phyloP scores from a whole-genome alignment of 257 asterid genomes.

The Cruciata laevipes region DNA sequence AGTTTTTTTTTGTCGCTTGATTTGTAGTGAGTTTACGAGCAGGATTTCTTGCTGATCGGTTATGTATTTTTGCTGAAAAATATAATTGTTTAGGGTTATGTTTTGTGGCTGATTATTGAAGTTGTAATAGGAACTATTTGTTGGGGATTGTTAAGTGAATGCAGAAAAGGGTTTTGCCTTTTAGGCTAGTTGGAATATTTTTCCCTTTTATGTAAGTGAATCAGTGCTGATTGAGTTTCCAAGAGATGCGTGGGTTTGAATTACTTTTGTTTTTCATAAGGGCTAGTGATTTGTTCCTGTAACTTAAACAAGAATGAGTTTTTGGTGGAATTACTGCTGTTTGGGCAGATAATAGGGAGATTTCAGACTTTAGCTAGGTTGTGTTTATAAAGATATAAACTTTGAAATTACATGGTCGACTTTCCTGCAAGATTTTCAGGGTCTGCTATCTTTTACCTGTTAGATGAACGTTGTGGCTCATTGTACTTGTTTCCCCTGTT shows the following conservation, averaged over 20 bases:
- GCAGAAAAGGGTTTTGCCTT: neutral
- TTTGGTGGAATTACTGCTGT: neutral
- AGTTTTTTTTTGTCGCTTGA: neutral
- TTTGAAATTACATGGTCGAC: neutral
- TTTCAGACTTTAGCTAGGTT: neutral
- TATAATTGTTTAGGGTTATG: no score
- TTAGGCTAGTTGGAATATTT: neutral
- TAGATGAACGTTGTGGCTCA: neutral
- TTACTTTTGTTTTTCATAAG: no score
- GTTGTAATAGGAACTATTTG: neutral
- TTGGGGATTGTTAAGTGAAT: neutral
- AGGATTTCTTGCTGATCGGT: neutral
- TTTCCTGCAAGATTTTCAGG: neutral
- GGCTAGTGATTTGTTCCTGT: neutral
- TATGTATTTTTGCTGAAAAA: neutral
- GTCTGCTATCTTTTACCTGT: neutral
- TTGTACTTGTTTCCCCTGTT: neutral
- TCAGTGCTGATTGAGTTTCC: neutral
- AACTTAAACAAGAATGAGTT: neutral
- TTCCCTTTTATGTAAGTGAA: no score
- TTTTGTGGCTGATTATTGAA: neutral
- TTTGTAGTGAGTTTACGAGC: neutral
- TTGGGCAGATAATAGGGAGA: neutral
- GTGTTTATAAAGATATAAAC: neutral
- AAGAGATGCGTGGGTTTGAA: no score